These are phyloP conservation scores for Xylariaceae sp. DNA, from an alignment of 2,329 filamentous ascomycete genomes.

Conservation along the genomic window DNA sequence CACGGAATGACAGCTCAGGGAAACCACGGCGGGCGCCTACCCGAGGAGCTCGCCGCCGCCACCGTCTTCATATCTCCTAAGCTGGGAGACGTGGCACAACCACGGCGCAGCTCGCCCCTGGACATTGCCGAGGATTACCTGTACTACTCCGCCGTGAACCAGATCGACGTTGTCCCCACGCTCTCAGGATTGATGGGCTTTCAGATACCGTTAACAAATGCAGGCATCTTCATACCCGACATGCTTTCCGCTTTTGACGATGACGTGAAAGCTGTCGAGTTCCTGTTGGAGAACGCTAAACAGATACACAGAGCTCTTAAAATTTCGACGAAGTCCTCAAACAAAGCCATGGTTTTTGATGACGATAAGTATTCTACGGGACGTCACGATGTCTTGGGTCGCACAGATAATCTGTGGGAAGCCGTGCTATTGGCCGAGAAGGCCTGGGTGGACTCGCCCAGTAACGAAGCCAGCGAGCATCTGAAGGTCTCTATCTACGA, in stretches of 20 bases:
- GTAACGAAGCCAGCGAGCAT: background rate
- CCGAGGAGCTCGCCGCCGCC: constrained; percentile 77
- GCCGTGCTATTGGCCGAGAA: constrained; percentile 39
- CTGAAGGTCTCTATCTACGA: background rate
- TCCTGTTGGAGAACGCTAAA: constrained; percentile 66
- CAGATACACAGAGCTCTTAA: constrained; percentile 67
- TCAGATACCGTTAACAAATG: constrained; percentile 71
- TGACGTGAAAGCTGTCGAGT: constrained; percentile 53
- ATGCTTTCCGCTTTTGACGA: constrained; percentile 45
- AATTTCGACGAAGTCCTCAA: constrained; percentile 60
- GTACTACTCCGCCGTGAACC: constrained; percentile 71
- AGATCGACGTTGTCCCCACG: constrained; percentile 76
- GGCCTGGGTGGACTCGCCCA: constrained; percentile 49
- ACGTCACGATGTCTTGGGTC: constrained; percentile 19
- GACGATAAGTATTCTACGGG: background rate
- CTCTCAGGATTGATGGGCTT: constrained; percentile 72
- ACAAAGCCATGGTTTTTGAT: constrained; percentile 27
- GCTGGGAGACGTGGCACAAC: constrained; percentile 53
- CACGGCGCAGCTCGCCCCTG: constrained; percentile 48
- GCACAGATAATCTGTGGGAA: background rate
- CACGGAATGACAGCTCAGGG: constrained; percentile 82
- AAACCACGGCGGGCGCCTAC: constrained; percentile 75
- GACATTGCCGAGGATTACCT: constrained; percentile 62
- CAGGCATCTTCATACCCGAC: constrained; percentile 70
- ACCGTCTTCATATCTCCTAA: constrained; percentile 76